Percentiles rank a stretch among this genome's conserved stretches.
Evolutionary conservation across 2,329 filamentous ascomycete species (phyloP).

Genomic region (Calonectria pteridis): DNA sequence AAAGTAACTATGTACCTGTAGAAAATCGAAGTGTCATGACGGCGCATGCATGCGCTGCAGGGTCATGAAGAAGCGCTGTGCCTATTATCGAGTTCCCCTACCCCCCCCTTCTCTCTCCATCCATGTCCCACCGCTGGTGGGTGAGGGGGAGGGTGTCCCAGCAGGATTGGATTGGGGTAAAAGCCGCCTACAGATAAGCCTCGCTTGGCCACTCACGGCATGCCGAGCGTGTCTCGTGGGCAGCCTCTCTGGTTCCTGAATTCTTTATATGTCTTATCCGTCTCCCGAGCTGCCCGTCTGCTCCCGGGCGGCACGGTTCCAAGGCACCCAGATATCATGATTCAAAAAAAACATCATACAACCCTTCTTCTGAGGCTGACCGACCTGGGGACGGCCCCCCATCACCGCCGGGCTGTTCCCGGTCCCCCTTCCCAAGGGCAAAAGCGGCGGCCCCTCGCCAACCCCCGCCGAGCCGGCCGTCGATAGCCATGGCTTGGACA

Average conservation of each 20-base stretch:
- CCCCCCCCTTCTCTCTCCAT: not conserved
- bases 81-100: slow-evolving; percentile 2
- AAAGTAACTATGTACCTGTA: not conserved
- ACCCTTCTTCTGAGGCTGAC: not conserved
- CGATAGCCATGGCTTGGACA: not conserved
- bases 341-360: not conserved
- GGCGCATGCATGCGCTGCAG: slow-evolving; percentile 26
- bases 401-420: slow-evolving; percentile 26
- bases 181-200: slow-evolving; percentile 1
- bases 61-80: not conserved
- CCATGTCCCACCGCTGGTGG: not conserved
- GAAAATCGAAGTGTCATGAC: slow-evolving; percentile 4
- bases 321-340: not conserved
- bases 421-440: slow-evolving; percentile 14
- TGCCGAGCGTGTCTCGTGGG: not conserved
- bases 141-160: not conserved
- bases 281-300: slow-evolving; percentile 1
- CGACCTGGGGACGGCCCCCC: not conserved
- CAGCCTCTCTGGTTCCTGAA: slow-evolving; percentile 20
- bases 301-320: slow-evolving; percentile 2
- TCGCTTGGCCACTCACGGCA: slow-evolving; percentile 19
- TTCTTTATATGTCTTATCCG: not conserved
- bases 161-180: not conserved
- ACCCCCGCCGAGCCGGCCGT: slow-evolving; percentile 11
- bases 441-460: slow-evolving; percentile 22